phyloP scores from a whole-genome alignment of 257 asterid species.

The Linderniella brevidens region DNA sequence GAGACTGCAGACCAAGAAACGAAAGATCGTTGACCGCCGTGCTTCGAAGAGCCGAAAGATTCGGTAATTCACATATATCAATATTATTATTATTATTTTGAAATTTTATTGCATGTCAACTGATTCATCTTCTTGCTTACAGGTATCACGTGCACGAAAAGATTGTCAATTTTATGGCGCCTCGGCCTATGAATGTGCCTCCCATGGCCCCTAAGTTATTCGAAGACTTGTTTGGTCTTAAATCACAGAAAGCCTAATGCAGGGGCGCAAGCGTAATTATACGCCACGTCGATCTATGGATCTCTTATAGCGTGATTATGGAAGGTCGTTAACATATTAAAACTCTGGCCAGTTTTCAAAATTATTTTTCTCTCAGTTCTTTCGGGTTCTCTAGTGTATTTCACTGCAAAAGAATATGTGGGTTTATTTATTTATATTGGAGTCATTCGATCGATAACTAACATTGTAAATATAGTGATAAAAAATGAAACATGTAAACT shows the following conservation, averaged over 20 bases:
- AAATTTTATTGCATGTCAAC: neutral
- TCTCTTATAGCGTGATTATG: too few relatives aligned
- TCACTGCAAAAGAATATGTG: too few relatives aligned
- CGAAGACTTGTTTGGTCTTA: conserved; percentile 52
- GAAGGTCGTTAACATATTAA: too few relatives aligned
- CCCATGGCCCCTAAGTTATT: conserved; percentile 46
- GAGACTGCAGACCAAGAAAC: conserved; percentile 67
- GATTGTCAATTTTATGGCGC: conserved; percentile 83
- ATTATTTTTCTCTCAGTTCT: too few relatives aligned
- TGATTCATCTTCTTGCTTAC: conserved; percentile 11
- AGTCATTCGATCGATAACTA: too few relatives aligned
- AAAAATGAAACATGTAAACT: too few relatives aligned
- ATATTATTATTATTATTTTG: neutral
- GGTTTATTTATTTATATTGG: too few relatives aligned
- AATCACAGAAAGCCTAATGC: conserved; percentile 23
- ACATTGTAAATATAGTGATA: too few relatives aligned
- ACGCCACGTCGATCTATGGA: too few relatives aligned
- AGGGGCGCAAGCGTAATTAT: conserved; percentile 10
- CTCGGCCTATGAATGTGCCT: conserved; percentile 41
- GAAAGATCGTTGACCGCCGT: conserved; percentile 80
- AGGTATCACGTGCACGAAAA: conserved; percentile 87
- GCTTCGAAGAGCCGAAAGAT: conserved; percentile 97
- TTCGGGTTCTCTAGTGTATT: too few relatives aligned
- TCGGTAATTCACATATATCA: conserved; percentile 22
- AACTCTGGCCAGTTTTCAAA: too few relatives aligned